phyloP scores from a whole-genome alignment of 352 stramenopile genomes.

The Stephanocyclus meneghinianus region DNA sequence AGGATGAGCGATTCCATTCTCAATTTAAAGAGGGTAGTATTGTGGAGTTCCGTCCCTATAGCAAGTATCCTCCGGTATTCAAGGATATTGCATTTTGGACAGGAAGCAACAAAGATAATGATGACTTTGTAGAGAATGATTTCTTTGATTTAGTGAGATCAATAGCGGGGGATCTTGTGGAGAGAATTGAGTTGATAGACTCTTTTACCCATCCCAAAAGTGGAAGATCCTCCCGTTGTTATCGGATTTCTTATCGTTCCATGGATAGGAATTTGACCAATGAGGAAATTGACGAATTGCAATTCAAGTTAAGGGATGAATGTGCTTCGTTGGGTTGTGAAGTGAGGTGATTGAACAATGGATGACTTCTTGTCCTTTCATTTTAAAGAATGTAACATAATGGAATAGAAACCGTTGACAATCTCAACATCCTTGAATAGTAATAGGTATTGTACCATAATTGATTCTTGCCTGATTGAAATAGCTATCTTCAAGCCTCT shows the following conservation, averaged over 20 bases:
- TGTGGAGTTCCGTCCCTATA: slow-evolving; percentile 96
- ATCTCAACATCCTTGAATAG: no score
- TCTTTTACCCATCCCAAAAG: slow-evolving; percentile 97
- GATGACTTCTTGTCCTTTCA: no score
- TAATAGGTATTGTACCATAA: no score
- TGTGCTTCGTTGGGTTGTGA: slow-evolving; percentile 16
- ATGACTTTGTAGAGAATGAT: slow-evolving; percentile 92
- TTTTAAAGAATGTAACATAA: no score
- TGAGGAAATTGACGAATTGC: slow-evolving; percentile 96
- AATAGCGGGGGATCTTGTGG: slow-evolving; percentile 95
- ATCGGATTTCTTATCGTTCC: slow-evolving; percentile 96
- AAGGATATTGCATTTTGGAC: slow-evolving; percentile 99
- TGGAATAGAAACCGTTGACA: no score
- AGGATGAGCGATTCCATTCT: slow-evolving; percentile 87
- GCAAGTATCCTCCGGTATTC: slow-evolving; percentile 97
- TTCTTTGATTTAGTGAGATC: slow-evolving; percentile 94
- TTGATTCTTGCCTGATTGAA: no score
- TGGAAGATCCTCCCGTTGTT: slow-evolving; percentile 93
- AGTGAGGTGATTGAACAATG: no score
- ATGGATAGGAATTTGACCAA: slow-evolving; percentile 99
- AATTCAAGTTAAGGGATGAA: slow-evolving; percentile 87
- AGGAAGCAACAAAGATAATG: slow-evolving; percentile 45
- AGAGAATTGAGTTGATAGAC: slow-evolving; percentile 93
- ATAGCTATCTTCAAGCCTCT: no score
- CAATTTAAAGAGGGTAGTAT: slow-evolving; percentile 89